phyloP scores from a whole-genome alignment of 2,329 filamentous ascomycete species.

The Aspergillus thermomutatus region DNA sequence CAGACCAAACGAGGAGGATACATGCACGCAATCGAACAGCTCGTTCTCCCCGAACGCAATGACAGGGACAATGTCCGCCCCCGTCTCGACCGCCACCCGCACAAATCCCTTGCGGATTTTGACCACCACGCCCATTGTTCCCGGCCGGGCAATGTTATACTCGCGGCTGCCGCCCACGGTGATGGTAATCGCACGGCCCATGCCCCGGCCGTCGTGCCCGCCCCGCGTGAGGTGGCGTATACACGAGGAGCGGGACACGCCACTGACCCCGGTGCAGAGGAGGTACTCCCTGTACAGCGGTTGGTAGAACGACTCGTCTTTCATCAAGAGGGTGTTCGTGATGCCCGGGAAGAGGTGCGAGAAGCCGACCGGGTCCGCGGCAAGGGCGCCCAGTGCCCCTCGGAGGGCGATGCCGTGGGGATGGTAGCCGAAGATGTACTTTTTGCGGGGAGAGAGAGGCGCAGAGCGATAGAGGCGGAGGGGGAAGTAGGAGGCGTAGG shows the following conservation, averaged over 20 bases:
- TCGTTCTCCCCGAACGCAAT: conserved; percentile 85
- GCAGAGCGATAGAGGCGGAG: conserved; percentile 74
- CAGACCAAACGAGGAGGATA: conserved; percentile 63
- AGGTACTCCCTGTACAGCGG: conserved; percentile 84
- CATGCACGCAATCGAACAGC: conserved; percentile 75
- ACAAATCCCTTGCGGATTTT: conserved; percentile 80
- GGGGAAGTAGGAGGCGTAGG: conserved; percentile 82
- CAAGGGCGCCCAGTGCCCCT: conserved; percentile 77
- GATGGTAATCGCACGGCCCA: conserved; percentile 83
- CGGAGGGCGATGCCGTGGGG: conserved; percentile 88
- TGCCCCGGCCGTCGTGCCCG: conserved; percentile 67
- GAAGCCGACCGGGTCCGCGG: conserved; percentile 76
- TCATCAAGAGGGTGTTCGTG: conserved; percentile 77
- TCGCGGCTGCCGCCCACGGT: conserved; percentile 84
- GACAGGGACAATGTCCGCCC: conserved; percentile 80
- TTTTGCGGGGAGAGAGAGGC: conserved; percentile 68
- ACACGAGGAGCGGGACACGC: conserved; percentile 78
- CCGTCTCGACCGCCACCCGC: conserved; percentile 77
- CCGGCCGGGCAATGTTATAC: conserved; percentile 74
- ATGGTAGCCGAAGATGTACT: conserved; percentile 88
- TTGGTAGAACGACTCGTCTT: conserved; percentile 80
- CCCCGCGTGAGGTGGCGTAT: conserved; percentile 73
- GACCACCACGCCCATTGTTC: conserved; percentile 69
- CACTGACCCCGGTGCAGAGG: conserved; percentile 70
- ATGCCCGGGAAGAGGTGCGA: conserved; percentile 78